These are phyloP conservation scores for Voacanga thouarsii DNA, from an alignment of 257 asterid species.

Conservation along the genomic window DNA sequence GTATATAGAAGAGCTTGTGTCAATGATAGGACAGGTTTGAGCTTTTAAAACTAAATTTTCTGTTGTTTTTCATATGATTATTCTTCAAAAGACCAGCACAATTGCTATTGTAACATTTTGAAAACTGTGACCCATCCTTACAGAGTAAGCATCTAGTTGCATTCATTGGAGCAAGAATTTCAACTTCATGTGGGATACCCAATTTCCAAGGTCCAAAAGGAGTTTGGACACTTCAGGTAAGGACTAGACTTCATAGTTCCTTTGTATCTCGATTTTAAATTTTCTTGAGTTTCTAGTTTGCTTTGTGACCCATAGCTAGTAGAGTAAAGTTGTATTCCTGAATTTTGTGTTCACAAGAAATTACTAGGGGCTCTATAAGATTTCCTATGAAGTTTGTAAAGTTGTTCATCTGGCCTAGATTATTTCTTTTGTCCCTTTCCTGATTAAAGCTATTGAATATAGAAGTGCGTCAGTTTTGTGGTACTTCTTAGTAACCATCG, in stretches of 20 bases:
- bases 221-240: slow-evolving; percentile 94
- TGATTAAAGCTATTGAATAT: background rate
- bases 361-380: background rate
- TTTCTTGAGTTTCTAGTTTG: background rate
- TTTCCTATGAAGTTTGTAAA: background rate
- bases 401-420: background rate
- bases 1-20: background rate
- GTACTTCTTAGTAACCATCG: background rate
- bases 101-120: background rate
- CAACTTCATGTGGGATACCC: slow-evolving; percentile 97
- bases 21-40: background rate
- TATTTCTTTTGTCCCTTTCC: background rate
- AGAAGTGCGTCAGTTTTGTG: background rate
- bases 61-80: slow-evolving; percentile 21
- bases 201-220: slow-evolving; percentile 98
- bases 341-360: background rate
- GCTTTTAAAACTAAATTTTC: slow-evolving; percentile 6
- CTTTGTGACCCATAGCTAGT: background rate
- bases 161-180: slow-evolving; percentile 95
- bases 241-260: background rate
- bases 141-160: slow-evolving; percentile 95
- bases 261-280: background rate
- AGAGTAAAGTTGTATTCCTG: background rate
- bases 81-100: background rate
- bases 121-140: background rate